Conservation (phyloP, 495 filamentous ascomycete species). For the Penicillium longicatenatum region DNA sequence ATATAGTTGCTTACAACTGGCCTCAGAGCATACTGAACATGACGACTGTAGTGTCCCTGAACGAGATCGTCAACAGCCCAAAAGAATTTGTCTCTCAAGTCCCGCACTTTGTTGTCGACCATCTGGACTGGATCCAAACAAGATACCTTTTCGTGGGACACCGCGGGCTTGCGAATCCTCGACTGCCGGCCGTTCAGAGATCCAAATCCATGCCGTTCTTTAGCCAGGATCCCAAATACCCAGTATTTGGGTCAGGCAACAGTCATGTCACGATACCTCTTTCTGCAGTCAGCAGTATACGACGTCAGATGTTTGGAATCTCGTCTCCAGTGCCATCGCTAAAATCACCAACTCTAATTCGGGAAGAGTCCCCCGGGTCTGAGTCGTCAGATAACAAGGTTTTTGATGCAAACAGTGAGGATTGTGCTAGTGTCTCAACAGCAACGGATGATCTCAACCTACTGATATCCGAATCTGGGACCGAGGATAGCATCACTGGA, state of each 20-base stretch:
- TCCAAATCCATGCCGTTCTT: conserved; percentile 26
- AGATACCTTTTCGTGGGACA: conserved; percentile 75
- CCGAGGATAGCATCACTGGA: background rate
- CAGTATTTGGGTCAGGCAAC: conserved; percentile 39
- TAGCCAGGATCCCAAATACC: conserved; percentile 56
- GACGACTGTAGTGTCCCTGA: conserved; percentile 66
- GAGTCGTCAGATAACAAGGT: background rate
- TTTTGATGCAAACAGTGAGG: conserved; percentile 1
- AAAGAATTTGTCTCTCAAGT: conserved; percentile 52
- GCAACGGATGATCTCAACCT: conserved; percentile 27
- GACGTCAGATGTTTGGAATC: background rate
- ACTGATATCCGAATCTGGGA: conserved; percentile 22
- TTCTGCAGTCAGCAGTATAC: conserved; percentile 37
- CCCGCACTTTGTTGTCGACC: conserved; percentile 71
- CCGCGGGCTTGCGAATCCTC: background rate
- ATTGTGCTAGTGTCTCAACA: conserved; percentile 21
- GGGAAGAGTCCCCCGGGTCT: background rate
- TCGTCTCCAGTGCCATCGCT: conserved; percentile 30
- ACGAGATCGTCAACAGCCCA: conserved; percentile 84
- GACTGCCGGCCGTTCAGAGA: background rate
- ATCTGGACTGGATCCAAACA: conserved; percentile 88
- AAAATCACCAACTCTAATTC: background rate
- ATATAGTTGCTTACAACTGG: conserved; percentile 48
- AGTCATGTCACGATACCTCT: conserved; percentile 49
- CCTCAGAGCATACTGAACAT: conserved; percentile 63